Conservation (phyloP, 108 stramenopile species). For the Ochromonas danica region DNA sequence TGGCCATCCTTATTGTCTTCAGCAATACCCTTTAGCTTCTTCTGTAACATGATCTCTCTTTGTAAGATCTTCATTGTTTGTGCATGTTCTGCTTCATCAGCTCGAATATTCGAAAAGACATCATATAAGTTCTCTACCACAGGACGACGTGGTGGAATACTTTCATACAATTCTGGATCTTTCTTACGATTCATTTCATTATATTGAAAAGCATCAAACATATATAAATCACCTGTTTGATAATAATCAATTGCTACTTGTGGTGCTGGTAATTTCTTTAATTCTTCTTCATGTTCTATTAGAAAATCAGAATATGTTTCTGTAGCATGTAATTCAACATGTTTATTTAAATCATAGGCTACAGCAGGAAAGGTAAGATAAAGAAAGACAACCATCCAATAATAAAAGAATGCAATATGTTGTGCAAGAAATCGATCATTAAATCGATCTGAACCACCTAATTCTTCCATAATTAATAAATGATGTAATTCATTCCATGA, state of each 20-base stretch:
- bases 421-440: constrained; percentile 70
- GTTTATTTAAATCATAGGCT: neutral
- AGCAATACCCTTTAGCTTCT: no score
- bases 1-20: no score
- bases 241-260: constrained; percentile 53
- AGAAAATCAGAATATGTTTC: constrained; percentile 73
- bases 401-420: constrained; percentile 84
- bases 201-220: constrained; percentile 77
- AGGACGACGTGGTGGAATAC: neutral
- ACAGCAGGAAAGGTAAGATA: constrained; percentile 64
- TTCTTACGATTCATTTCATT: neutral
- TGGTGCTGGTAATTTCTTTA: constrained; percentile 64
- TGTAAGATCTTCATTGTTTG: neutral
- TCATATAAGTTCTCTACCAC: constrained; percentile 68
- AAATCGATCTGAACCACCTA: constrained; percentile 70
- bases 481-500: constrained; percentile 91
- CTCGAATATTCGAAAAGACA: constrained; percentile 71
- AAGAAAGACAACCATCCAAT: constrained; percentile 68
- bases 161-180: neutral
- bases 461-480: constrained; percentile 87
- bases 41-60: neutral
- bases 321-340: constrained; percentile 76
- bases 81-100: constrained; percentile 64
- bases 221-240: neutral
- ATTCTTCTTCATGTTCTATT: constrained; percentile 62